Conservation (phyloP, 768 basidiomycete genomes). For the Lactarius sp. region DNA sequence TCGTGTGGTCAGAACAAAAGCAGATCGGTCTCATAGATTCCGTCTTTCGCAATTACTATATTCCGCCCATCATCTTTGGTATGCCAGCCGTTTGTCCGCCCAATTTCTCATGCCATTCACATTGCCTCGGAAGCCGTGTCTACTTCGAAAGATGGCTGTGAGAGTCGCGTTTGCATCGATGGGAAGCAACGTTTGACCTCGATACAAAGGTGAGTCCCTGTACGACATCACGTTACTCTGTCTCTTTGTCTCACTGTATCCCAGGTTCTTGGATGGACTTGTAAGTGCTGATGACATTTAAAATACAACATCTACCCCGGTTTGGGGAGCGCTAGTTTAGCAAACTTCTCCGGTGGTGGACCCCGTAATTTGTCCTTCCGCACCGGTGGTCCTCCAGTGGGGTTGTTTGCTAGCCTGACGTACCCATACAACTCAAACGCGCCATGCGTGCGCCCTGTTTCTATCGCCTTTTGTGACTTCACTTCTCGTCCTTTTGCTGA, state of each 20-base stretch:
- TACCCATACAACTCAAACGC: background rate
- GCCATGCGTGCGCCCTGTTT: background rate
- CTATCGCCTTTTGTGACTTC: background rate
- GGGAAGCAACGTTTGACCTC: slow-evolving; percentile 81
- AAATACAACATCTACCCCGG: too few species aligned
- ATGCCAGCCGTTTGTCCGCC: slow-evolving; percentile 16
- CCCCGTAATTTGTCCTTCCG: background rate
- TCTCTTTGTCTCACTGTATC: background rate
- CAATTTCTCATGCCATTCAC: background rate
- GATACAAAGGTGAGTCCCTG: slow-evolving; percentile 50
- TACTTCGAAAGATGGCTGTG: slow-evolving; percentile 54
- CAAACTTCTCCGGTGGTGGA: slow-evolving; percentile 13
- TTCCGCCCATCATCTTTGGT: slow-evolving; percentile 78
- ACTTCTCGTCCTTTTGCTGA: background rate
- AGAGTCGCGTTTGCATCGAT: slow-evolving; percentile 66
- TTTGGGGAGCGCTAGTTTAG: background rate
- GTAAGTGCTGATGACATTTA: slow-evolving; percentile 37
- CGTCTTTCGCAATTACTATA: slow-evolving; percentile 71
- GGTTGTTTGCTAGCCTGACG: slow-evolving; percentile 10
- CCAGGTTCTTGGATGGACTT: slow-evolving; percentile 58
- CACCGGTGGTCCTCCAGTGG: slow-evolving; percentile 7
- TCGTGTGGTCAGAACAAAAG: slow-evolving; percentile 76
- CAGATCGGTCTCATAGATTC: slow-evolving; percentile 75
- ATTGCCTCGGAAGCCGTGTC: slow-evolving; percentile 41
- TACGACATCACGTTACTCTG: background rate